Conservation (phyloP, 352 stramenopile genomes). For the Blastocystis sp. region DNA sequence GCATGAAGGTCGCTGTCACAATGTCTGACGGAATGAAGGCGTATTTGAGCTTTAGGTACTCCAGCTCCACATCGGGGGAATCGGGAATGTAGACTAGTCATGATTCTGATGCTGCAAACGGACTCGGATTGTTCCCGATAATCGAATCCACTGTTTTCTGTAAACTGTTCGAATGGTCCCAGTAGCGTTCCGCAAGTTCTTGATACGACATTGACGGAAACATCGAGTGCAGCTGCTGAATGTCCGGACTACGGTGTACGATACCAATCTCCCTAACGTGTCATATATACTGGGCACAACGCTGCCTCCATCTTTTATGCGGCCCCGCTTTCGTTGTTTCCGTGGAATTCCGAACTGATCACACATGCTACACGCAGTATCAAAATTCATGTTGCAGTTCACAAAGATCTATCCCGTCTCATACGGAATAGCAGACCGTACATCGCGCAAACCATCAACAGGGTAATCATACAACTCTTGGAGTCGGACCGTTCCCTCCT, state of each 20-base stretch:
- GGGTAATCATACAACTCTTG: background rate
- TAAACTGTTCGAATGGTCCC: constrained; percentile 5
- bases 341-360: background rate
- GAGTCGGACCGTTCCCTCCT: background rate
- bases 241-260: constrained; percentile 1
- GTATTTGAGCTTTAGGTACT: constrained; percentile 39
- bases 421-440: background rate
- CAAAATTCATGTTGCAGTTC: constrained; percentile 41
- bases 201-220: background rate
- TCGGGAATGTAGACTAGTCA: background rate
- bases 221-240: constrained; percentile 4
- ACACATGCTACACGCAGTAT: background rate
- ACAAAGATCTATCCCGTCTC: constrained; percentile 14
- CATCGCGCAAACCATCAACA: constrained; percentile 35
- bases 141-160: constrained; percentile 37
- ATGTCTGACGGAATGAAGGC: constrained; percentile 10
- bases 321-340: too few species aligned
- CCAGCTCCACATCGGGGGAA: background rate
- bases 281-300: background rate
- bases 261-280: too few species aligned
- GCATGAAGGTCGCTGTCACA: constrained; percentile 7
- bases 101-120: background rate
- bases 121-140: background rate
- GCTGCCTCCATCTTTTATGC: too few species aligned
- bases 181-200: background rate